These are phyloP conservation scores for Penicillium sp. DNA, from an alignment of 2,329 filamentous ascomycete genomes.

Conservation along the genomic window DNA sequence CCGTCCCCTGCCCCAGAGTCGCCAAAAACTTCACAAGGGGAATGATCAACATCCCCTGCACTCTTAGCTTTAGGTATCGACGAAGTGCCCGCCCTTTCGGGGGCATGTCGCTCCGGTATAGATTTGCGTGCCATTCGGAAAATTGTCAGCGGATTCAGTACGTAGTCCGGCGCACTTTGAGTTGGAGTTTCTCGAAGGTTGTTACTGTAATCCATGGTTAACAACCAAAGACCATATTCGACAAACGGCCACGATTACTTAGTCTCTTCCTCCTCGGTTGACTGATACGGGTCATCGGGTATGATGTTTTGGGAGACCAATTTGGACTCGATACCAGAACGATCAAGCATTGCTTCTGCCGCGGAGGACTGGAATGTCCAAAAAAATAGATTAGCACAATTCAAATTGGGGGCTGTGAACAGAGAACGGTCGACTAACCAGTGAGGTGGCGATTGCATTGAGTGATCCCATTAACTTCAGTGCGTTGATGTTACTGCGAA, in stretches of 20 bases:
- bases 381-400: background rate
- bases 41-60: slow-evolving; percentile 1
- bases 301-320: slow-evolving; percentile 19
- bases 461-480: slow-evolving; percentile 24
- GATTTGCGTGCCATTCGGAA: slow-evolving; percentile 28
- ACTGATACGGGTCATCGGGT: slow-evolving; percentile 24
- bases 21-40: background rate
- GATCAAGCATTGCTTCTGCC: slow-evolving; percentile 25
- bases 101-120: slow-evolving; percentile 27
- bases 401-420: too few species aligned
- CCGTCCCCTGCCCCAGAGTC: background rate
- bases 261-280: slow-evolving; percentile 11
- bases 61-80: slow-evolving; percentile 7
- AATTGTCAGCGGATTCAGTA: slow-evolving; percentile 29
- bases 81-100: slow-evolving; percentile 17
- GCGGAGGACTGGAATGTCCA: slow-evolving; percentile 8
- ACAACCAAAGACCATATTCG: background rate
- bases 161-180: slow-evolving; percentile 27
- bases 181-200: slow-evolving; percentile 14
- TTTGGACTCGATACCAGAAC: slow-evolving; percentile 24
- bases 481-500: slow-evolving; percentile 23
- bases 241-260: slow-evolving; percentile 3
- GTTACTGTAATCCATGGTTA: slow-evolving; percentile 5
- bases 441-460: slow-evolving; percentile 22
- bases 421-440: slow-evolving; percentile 10